A percentile compares a stretch with the other conserved stretches of the same genome.
Evolutionary conservation across 805 yeast genomes (phyloP).

Genomic region (Yamadazyma laniorum): DNA sequence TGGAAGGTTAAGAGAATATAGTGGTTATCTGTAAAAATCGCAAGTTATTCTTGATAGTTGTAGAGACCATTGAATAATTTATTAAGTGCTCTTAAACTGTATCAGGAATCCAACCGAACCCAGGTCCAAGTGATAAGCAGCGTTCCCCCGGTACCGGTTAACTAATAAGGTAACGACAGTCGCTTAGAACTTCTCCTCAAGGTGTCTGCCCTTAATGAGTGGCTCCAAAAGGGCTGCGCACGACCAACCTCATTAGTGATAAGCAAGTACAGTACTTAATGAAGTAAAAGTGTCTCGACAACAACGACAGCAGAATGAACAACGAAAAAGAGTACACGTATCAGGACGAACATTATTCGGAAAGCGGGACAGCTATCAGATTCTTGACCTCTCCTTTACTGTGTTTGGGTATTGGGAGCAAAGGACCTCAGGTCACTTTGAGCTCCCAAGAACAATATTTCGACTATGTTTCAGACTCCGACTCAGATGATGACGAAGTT

Average conservation of each 20-base stretch:
- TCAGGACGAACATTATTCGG: constrained; percentile 1
- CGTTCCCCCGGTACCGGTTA: no score
- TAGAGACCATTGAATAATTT: no score
- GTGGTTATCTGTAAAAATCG: no score
- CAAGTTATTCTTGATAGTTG: no score
- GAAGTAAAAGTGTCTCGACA: no score
- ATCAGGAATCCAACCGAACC: no score
- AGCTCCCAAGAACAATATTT: not conserved
- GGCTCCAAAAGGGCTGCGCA: not conserved
- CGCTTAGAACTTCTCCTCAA: no score
- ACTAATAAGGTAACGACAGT: no score
- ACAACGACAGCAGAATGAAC: not conserved
- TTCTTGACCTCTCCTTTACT: constrained; percentile 3
- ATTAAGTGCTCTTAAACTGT: no score
- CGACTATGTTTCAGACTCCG: constrained; percentile 2
- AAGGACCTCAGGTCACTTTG: not conserved
- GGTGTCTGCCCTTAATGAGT: not conserved
- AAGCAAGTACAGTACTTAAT: no score
- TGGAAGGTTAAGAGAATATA: no score
- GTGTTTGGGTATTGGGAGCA: constrained; percentile 4
- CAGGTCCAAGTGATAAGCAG: no score
- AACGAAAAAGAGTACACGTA: constrained; percentile 4
- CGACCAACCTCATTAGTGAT: not conserved
- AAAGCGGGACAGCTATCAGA: not conserved
- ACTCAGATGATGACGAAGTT: constrained; percentile 13